Evolutionary conservation across 495 filamentous ascomycete species (phyloP).

Genomic region (Penicillium cataractarum): DNA sequence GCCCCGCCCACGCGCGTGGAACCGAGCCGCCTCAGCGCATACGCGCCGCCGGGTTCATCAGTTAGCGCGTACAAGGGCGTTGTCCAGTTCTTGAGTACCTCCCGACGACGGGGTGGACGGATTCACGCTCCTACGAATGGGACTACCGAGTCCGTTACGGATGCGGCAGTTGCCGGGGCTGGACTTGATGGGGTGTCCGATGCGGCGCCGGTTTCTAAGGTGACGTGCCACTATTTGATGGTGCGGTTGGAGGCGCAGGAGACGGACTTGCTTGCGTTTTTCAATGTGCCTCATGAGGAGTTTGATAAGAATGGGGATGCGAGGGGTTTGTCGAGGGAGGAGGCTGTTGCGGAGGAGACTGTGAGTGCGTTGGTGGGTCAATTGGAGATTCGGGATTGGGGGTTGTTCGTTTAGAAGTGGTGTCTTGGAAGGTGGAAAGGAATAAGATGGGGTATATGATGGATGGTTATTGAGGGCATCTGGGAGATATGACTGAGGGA

Average conservation of each 20-base stretch:
- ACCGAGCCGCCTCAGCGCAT: constrained; percentile 36
- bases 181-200: constrained; percentile 20
- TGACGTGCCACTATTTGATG: constrained; percentile 51
- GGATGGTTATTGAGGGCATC: neutral
- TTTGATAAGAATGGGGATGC: constrained; percentile 52
- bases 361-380: constrained; percentile 65
- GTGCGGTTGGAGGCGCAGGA: constrained; percentile 71
- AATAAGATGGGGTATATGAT: neutral
- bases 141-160: constrained; percentile 8
- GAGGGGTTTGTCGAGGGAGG: constrained; percentile 52
- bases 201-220: constrained; percentile 20
- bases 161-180: constrained; percentile 21
- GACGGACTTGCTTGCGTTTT: constrained; percentile 85
- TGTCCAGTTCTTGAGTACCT: constrained; percentile 34
- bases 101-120: constrained; percentile 18
- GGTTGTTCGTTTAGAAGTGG: constrained; percentile 62
- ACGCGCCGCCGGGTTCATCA: constrained; percentile 9
- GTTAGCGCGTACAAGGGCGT: constrained; percentile 37
- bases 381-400: constrained; percentile 82
- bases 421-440: neutral
- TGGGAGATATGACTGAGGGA: neutral
- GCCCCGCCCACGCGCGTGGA: constrained; percentile 37
- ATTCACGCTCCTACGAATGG: constrained; percentile 11
- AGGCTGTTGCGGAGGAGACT: constrained; percentile 65
- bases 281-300: constrained; percentile 86